Base-by-base conservation (phyloP, 192 early-diverging fungal genomes). In the Dimargaris verticillata region DNA sequence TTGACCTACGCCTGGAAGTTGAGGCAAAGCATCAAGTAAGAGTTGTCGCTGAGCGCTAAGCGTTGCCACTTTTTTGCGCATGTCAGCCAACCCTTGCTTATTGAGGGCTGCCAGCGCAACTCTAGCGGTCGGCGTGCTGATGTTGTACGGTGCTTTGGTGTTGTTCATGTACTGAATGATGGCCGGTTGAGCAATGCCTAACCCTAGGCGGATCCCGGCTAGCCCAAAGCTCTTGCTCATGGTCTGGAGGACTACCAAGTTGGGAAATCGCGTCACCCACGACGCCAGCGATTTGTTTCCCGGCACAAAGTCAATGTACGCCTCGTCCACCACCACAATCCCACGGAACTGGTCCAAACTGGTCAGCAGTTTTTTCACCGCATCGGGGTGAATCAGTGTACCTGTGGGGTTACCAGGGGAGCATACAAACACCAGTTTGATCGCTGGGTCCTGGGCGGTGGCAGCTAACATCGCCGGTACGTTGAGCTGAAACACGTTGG, bases 391-490 rank as follows among this genome's bases (percentile, higher is more conserved):
- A 52, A 99, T 72, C 15, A 74, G 68, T 18, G 93, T 93, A 38
- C 92, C 92, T 0, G 97, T 99, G 15, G 97, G 97, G 72, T 99
- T 99, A 62, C 97, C 97, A 26, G 97, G 97, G 25, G 91, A 95
- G 71, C 97, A 99, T 61, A 98, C 78, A 71, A 95, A 93, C 51
- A 95, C 75, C 6, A 97, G 59, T 71, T 98, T 97, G 70, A 97
- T 85, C 6, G 78, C 57, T 11, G 85, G 80, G 63, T 97, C 81
- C n/a, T 75, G 68, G 9, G 72, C 64, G 14, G 94, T 64, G 1
- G 74, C 74, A 33, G 70, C 69, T 47, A 75, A 66, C 28, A 74
- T 64, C 12, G 64, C 68, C 55, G 72, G 62, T 10, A 64, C 66
- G 42, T 77, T 63, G 33, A 78, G 68, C 62, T 72, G 73, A 62